phyloP scores from a whole-genome alignment of 805 yeast species.

The Dipodascopsis tothii region DNA sequence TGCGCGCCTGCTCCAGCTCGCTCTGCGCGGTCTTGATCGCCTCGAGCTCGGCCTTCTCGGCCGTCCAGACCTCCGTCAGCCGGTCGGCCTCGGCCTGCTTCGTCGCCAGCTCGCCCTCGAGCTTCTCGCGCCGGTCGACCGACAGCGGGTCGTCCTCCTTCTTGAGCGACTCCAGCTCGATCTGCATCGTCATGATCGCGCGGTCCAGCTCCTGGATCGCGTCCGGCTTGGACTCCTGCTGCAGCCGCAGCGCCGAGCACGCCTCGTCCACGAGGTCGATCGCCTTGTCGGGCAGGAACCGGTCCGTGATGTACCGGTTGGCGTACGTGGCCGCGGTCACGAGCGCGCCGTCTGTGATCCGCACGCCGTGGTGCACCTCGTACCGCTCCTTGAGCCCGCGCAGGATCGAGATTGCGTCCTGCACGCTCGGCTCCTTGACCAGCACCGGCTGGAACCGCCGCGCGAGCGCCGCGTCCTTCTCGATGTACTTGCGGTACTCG shows the following conservation, averaged over 20 bases:
- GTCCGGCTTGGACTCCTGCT: slow-evolving; percentile 96
- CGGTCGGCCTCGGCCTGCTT: slow-evolving; percentile 61
- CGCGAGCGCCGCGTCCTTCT: slow-evolving; percentile 92
- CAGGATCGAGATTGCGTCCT: slow-evolving; percentile 82
- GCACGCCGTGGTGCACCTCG: slow-evolving; percentile 96
- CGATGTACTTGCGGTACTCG: slow-evolving; percentile 86
- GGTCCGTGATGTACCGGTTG: slow-evolving; percentile 82
- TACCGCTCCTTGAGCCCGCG: slow-evolving; percentile 90
- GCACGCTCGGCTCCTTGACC: slow-evolving; percentile 81
- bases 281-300: slow-evolving; percentile 92
- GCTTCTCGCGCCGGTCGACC: slow-evolving; percentile 62
- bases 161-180: slow-evolving; percentile 86
- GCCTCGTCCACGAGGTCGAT: slow-evolving; percentile 96
- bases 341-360: slow-evolving; percentile 83
- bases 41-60: slow-evolving; percentile 70
- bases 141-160: slow-evolving; percentile 88
- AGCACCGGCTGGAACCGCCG: slow-evolving; percentile 86
- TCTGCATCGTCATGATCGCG: slow-evolving; percentile 84
- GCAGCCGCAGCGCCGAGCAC: slow-evolving; percentile 86
- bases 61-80: slow-evolving; percentile 79
- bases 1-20: slow-evolving; percentile 74
- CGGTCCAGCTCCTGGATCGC: slow-evolving; percentile 84
- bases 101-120: slow-evolving; percentile 57
- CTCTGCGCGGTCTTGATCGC: slow-evolving; percentile 70
- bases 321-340: slow-evolving; percentile 90